Conservation (phyloP, 139 green algal genomes). For the Coccomyxa sp. region DNA sequence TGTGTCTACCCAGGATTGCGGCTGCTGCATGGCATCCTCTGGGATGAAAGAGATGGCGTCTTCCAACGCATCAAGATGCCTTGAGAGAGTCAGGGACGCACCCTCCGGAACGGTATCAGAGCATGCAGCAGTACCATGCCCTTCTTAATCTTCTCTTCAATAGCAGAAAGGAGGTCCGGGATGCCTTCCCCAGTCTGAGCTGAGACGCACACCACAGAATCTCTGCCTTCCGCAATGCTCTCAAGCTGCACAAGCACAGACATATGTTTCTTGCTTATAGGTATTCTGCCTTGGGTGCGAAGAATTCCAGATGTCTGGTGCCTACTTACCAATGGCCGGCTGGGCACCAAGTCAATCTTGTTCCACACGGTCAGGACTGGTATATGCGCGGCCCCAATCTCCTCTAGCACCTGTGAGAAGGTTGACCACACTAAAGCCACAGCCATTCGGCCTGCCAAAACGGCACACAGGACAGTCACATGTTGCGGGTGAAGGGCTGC, state of each 20-base stretch:
- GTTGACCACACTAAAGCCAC: too few relatives aligned
- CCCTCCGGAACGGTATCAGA: conserved; percentile 34
- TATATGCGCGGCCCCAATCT: conserved; percentile 59
- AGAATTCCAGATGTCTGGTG: too few relatives aligned
- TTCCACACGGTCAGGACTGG: conserved; percentile 91
- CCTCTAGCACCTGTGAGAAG: conserved; percentile 74
- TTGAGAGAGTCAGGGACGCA: neutral
- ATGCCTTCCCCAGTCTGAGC: conserved; percentile 59
- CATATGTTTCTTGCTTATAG: too few relatives aligned
- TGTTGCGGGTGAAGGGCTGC: neutral
- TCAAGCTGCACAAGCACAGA: too few relatives aligned
- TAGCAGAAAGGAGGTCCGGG: conserved; percentile 49
- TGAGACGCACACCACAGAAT: conserved; percentile 47
- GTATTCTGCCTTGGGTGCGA: too few relatives aligned
- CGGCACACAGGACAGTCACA: neutral
- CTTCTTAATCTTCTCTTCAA: conserved; percentile 49
- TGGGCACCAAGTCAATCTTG: conserved; percentile 75
- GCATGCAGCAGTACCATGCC: conserved; percentile 34
- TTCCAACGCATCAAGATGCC: too few relatives aligned
- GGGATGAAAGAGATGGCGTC: neutral
- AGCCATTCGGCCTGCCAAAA: too few relatives aligned
- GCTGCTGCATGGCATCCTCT: neutral
- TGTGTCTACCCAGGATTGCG: neutral
- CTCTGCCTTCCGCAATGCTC: conserved; percentile 8
- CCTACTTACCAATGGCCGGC: conserved; percentile 63